Evolutionary conservation across 805 yeast genomes (phyloP).

Genomic region (Ascoidea rubescens): DNA sequence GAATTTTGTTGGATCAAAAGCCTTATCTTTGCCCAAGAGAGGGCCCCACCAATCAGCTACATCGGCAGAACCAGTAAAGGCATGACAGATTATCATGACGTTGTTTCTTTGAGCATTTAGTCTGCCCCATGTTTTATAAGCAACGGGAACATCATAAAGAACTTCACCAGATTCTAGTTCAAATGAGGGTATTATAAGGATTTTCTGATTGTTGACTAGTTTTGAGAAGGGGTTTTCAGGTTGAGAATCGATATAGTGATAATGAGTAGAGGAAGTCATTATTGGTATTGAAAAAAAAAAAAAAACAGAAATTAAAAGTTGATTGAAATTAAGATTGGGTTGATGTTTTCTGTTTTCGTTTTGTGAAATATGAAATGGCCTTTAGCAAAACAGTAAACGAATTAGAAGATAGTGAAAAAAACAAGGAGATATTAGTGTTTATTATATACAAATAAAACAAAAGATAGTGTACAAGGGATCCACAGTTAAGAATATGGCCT

Average conservation of each 20-base stretch:
- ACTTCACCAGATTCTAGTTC: constrained; percentile 73
- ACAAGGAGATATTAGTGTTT: too few species aligned
- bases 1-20: constrained; percentile 83
- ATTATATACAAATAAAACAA: too few species aligned
- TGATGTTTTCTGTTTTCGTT: too few species aligned
- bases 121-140: constrained; percentile 92
- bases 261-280: constrained; percentile 7
- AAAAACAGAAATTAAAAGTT: too few species aligned
- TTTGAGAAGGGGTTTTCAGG: constrained; percentile 53
- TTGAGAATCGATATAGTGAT: constrained; percentile 29
- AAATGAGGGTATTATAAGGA: constrained; percentile 63
- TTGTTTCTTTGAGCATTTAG: constrained; percentile 59
- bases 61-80: constrained; percentile 90
- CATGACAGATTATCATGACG: constrained; percentile 87
- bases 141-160: constrained; percentile 68
- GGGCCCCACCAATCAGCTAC: constrained; percentile 99
- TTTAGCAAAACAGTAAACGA: too few species aligned
- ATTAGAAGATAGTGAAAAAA: too few species aligned
- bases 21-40: constrained; percentile 65
- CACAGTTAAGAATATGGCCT: too few species aligned
- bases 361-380: too few species aligned
- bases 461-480: too few species aligned
- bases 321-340: too few species aligned
- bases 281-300: too few species aligned
- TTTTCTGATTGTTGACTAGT: constrained; percentile 64